Evolutionary conservation across 495 filamentous ascomycete species (phyloP).

Genomic region (Aspergillus heteromorphus): DNA sequence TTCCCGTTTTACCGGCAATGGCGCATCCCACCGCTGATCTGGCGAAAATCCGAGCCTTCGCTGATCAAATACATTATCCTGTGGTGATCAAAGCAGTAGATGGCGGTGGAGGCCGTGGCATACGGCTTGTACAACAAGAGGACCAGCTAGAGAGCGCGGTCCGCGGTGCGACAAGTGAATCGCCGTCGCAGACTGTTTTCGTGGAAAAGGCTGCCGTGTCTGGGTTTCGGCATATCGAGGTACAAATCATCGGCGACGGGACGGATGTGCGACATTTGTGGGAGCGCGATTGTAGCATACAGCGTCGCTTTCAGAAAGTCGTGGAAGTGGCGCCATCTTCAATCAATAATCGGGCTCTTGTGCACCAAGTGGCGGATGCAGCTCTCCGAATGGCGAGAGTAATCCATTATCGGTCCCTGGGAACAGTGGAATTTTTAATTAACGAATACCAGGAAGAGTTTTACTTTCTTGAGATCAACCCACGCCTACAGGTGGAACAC

Average conservation of each 20-base stretch:
- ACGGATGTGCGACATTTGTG: conserved; percentile 48
- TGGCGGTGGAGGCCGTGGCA: conserved; percentile 49
- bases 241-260: conserved; percentile 56
- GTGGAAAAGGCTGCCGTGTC: conserved; percentile 48
- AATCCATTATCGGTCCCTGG: conserved; percentile 49
- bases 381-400: conserved; percentile 37
- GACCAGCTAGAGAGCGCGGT: conserved; percentile 37
- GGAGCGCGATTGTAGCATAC: conserved; percentile 56
- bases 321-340: conserved; percentile 46
- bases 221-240: conserved; percentile 52
- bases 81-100: conserved; percentile 54
- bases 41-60: conserved; percentile 39
- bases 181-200: conserved; percentile 47
- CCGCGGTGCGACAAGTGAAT: conserved; percentile 41
- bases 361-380: conserved; percentile 34
- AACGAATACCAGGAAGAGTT: conserved; percentile 49
- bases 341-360: conserved; percentile 28
- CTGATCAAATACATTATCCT: conserved; percentile 41
- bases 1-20: conserved; percentile 50
- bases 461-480: conserved; percentile 65
- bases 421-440: conserved; percentile 59
- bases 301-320: conserved; percentile 52
- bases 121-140: conserved; percentile 35
- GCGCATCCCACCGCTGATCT: conserved; percentile 34
- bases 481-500: conserved; percentile 53